Base-by-base conservation (phyloP, 257 asterid genomes). In the Lycium ferocissimum region DNA sequence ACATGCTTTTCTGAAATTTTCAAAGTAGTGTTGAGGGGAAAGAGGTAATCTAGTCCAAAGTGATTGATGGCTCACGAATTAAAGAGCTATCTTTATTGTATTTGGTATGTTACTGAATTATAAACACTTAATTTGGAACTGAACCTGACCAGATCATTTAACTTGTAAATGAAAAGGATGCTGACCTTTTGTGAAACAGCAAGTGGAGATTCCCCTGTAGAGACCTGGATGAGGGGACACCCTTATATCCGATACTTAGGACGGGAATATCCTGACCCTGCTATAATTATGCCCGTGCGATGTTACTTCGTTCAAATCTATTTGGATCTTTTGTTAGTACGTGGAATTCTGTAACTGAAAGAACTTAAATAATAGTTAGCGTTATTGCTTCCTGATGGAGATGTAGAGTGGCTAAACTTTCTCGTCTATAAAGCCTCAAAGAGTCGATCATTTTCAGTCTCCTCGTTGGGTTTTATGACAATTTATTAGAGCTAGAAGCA, bases 151-250 rank as follows among this genome's bases (percentile, higher is more conserved):
- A 6, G n/a, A 59, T 75, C 81, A 47, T 73, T 20, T 73, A 47
- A 47, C 81, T 73, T 40, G 22, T 12, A 20, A 47, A 47, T 20
- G n/a, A 49, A 63, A 75, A 75, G 81, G 40, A 22, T 47, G 38
- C 58, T 49, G 56, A 72, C 10, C 80, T 72, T 72, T 72, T n/a
- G 11, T 69, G 85, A 82, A 82, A 37, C 18, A 83, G 66, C 33
- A 10, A 66, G 85, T 49, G 65, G 85, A 26, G 51, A 83, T 65
- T 43, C 54, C 84, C 84, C 43, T 81, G 59, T 10, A 59, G n/a
- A 81, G 58, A 81, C 38, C 45, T 57, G 75, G 78, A 63, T 82
- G 85, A 63, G 61, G 17, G 66, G 53, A 62, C 54, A 56, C 65
- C 85, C 14, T 11, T 26, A 65, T 49, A 37, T 65, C 79, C 1